A percentile compares a stretch with the other conserved stretches of the same genome.
Evolutionary conservation across 352 stramenopile genomes (phyloP).

Genomic region (Pilasporangium apinafurcum): DNA sequence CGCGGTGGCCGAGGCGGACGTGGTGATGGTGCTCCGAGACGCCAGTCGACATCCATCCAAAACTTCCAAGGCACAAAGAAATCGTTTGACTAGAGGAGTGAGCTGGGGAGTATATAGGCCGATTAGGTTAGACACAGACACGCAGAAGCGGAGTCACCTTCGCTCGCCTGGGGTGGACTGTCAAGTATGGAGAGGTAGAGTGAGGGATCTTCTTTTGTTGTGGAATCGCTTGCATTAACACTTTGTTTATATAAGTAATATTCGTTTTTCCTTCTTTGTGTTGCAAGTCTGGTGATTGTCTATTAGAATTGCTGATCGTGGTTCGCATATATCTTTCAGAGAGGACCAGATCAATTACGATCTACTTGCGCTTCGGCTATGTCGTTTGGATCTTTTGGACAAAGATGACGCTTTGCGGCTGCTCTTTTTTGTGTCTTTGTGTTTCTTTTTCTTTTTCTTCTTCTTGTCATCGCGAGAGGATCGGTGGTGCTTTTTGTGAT

Average conservation of each 20-base stretch:
- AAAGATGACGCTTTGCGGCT: conserved; percentile 13
- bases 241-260: too few species aligned
- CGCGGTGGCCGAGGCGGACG: conserved; percentile 26
- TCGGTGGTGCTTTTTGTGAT: conserved; percentile 19
- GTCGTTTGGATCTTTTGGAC: conserved; percentile 13
- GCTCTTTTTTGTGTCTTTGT: conserved; percentile 20
- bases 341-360: too few species aligned
- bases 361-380: conserved; percentile 13
- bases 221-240: too few species aligned
- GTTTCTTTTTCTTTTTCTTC: conserved; percentile 18
- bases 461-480: conserved; percentile 12
- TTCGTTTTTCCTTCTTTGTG: too few species aligned
- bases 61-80: conserved; percentile 95
- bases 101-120: background rate
- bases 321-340: too few species aligned
- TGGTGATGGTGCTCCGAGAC: conserved; percentile 44
- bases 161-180: too few species aligned
- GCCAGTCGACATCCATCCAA: conserved; percentile 88
- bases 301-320: too few species aligned
- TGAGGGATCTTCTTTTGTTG: too few species aligned
- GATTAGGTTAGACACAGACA: conserved; percentile 1
- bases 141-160: too few species aligned
- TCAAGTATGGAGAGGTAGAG: too few species aligned
- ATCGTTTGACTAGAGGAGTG: conserved; percentile 97
- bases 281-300: too few species aligned